Conservation (phyloP, 176 grass and related monocot genomes). For the Musa troglodytarum region DNA sequence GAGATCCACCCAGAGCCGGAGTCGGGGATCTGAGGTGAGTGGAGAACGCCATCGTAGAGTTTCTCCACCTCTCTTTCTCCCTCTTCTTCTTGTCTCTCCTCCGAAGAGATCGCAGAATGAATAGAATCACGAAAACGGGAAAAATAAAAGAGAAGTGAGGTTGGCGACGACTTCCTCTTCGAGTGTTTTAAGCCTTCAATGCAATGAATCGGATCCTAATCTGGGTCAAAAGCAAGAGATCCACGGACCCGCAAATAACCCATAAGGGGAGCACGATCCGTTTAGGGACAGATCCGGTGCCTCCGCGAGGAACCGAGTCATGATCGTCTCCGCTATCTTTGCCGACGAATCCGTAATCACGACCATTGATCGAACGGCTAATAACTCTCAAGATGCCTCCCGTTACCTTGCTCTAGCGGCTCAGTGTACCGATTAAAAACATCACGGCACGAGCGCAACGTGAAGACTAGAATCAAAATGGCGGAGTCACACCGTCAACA, state of each 20-base stretch:
- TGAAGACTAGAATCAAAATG: too few relatives aligned
- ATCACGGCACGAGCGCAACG: too few relatives aligned
- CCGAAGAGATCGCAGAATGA: background rate
- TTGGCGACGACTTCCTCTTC: background rate
- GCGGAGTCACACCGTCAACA: too few relatives aligned
- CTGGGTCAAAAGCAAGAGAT: background rate
- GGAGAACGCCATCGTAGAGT: slow-evolving; percentile 32
- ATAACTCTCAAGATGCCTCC: too few relatives aligned
- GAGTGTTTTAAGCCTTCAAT: background rate
- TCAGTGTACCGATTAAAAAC: too few relatives aligned
- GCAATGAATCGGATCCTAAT: background rate
- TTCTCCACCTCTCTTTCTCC: background rate
- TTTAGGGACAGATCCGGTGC: background rate
- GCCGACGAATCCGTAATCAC: background rate
- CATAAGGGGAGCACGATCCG: background rate
- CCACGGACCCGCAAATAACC: background rate
- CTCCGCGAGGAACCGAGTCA: background rate
- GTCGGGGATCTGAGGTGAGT: slow-evolving; percentile 37
- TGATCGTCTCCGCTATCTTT: background rate
- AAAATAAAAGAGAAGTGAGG: background rate
- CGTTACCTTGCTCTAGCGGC: too few relatives aligned
- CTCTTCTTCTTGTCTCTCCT: background rate
- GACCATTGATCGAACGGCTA: too few relatives aligned
- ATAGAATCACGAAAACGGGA: background rate
- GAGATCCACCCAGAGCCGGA: slow-evolving; percentile 33